Evolutionary conservation across 75 land plant species (phyloP).

Genomic region (Picea glauca): DNA sequence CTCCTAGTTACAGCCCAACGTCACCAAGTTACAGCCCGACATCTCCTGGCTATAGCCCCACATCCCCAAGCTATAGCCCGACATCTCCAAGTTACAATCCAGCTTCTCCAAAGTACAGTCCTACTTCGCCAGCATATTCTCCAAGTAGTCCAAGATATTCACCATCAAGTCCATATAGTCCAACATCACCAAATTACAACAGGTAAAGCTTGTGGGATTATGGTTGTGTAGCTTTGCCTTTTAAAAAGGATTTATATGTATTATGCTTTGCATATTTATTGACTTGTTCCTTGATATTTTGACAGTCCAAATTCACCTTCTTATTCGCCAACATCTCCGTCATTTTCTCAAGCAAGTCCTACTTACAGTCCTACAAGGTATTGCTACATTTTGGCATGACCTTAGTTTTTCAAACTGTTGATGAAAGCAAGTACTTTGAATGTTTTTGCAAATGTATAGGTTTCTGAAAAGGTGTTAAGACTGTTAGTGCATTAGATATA

Average conservation of each 20-base stretch:
- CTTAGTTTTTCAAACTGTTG: background rate
- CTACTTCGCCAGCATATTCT: conserved; percentile 75
- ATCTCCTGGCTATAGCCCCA: conserved; percentile 81
- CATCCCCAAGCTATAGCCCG: conserved; percentile 85
- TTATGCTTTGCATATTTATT: too few species aligned
- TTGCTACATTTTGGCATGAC: background rate
- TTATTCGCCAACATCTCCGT: conserved; percentile 95
- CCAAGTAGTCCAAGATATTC: conserved; percentile 78
- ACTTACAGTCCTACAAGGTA: conserved; percentile 89
- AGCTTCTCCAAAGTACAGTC: conserved; percentile 74
- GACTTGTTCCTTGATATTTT: background rate
- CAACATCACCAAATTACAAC: conserved; percentile 77
- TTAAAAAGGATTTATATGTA: background rate
- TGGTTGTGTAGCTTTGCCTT: background rate
- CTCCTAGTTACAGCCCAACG: conserved; percentile 86
- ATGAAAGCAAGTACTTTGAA: background rate
- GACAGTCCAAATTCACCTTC: conserved; percentile 94
- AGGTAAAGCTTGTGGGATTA: conserved; percentile 24
- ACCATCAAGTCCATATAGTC: conserved; percentile 77
- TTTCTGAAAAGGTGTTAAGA: background rate
- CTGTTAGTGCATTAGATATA: too few species aligned
- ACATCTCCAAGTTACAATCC: conserved; percentile 78
- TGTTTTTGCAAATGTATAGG: background rate
- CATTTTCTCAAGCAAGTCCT: conserved; percentile 85
- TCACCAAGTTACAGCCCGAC: conserved; percentile 90